Percentiles rank a stretch among this genome's conserved stretches.
These are phyloP conservation scores for Colletotrichum lindemuthianum DNA, from an alignment of 2,329 filamentous ascomycete species.

Conservation along the genomic window DNA sequence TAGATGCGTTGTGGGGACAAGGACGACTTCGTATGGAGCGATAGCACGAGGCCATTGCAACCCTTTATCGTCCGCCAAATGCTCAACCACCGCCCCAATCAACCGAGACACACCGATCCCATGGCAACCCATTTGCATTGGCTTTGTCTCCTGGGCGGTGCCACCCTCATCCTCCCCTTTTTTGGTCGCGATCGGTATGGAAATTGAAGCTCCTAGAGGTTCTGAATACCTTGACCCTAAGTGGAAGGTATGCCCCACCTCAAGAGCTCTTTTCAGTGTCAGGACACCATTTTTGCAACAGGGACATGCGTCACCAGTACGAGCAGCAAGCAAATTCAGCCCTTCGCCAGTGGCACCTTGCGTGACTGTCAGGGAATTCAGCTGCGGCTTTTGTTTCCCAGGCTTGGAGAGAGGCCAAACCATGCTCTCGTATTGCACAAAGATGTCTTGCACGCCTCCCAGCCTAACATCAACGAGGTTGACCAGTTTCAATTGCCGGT, in stretches of 20 bases:
- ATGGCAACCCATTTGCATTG: conserved; percentile 94
- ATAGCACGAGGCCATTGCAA: conserved; percentile 90
- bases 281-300: conserved; percentile 73
- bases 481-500: conserved; percentile 38
- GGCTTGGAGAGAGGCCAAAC: conserved; percentile 5
- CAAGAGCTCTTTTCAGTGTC: conserved; percentile 77
- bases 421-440: conserved; percentile 35
- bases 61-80: conserved; percentile 75
- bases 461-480: conserved; percentile 50
- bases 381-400: conserved; percentile 1
- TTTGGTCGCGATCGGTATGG: conserved; percentile 47
- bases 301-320: conserved; percentile 77
- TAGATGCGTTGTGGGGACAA: conserved; percentile 65
- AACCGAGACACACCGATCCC: conserved; percentile 94
- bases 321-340: conserved; percentile 73
- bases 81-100: conserved; percentile 85
- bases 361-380: conserved; percentile 38
- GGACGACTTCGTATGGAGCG: conserved; percentile 81
- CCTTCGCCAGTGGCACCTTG: conserved; percentile 46
- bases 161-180: conserved; percentile 6
- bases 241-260: conserved; percentile 95
- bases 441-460: conserved; percentile 38
- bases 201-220: conserved; percentile 74
- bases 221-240: conserved; percentile 89
- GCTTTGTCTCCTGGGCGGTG: conserved; percentile 34